phyloP scores from a whole-genome alignment of 805 yeast species.

The Wickerhamiella musiphila region DNA sequence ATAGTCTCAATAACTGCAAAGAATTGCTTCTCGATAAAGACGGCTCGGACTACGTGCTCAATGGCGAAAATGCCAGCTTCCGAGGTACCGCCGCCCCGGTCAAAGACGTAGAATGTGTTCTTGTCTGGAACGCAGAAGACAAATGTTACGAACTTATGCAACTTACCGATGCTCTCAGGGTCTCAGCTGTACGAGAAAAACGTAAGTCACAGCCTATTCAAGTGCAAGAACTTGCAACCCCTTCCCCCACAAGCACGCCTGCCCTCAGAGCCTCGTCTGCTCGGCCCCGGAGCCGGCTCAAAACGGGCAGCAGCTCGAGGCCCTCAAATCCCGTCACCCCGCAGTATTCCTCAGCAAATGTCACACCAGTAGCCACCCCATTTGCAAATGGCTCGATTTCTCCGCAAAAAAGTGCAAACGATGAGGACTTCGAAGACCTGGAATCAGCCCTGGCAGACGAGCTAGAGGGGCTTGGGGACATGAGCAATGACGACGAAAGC shows the following conservation, averaged over 20 bases:
- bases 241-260: too few species aligned
- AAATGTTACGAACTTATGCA: conserved; percentile 15
- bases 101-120: conserved; percentile 41
- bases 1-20: conserved; percentile 1
- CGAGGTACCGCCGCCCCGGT: conserved; percentile 15
- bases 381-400: too few species aligned
- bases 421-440: conserved; percentile 18
- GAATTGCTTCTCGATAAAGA: conserved; percentile 9
- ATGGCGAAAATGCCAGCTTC: conserved; percentile 5
- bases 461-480: conserved; percentile 5
- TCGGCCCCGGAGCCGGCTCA: too few species aligned
- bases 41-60: conserved; percentile 12
- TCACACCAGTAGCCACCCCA: too few species aligned
- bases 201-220: too few species aligned
- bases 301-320: too few species aligned
- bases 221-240: too few species aligned
- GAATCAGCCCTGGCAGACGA: conserved; percentile 20
- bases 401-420: conserved; percentile 9
- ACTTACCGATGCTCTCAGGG: conserved; percentile 11
- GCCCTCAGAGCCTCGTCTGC: too few species aligned
- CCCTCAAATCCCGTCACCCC: too few species aligned
- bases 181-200: conserved; percentile 13
- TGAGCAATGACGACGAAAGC: conserved; percentile 8
- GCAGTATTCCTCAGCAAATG: too few species aligned
- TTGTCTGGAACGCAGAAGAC: conserved; percentile 54